Percentiles rank a stretch among this genome's conserved stretches.
Conservation (phyloP, 108 stramenopile genomes). For the Mayamaea pseudoterrestris region DNA sequence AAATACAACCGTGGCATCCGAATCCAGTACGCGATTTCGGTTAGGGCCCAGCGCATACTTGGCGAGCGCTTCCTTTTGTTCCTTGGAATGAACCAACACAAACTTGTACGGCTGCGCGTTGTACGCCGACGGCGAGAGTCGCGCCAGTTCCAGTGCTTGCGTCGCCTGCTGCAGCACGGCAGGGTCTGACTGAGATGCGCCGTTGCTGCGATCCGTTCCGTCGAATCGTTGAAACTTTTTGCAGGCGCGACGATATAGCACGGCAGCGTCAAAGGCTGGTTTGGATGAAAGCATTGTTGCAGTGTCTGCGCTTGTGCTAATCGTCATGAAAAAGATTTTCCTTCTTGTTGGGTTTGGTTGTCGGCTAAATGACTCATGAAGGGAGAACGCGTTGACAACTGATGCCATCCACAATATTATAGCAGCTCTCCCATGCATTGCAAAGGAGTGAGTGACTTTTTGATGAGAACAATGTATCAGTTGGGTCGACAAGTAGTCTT, state of each 20-base stretch:
- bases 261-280: conserved; percentile 6
- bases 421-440: too few species aligned
- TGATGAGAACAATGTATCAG: too few species aligned
- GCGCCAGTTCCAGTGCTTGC: conserved; percentile 34
- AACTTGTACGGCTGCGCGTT: conserved; percentile 86
- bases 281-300: too few species aligned
- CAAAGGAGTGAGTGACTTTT: too few species aligned
- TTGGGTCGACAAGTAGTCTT: too few species aligned
- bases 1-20: conserved; percentile 85
- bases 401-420: too few species aligned
- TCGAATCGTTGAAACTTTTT: conserved; percentile 25
- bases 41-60: conserved; percentile 71
- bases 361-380: too few species aligned
- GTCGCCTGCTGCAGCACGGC: conserved; percentile 26
- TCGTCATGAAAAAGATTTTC: too few species aligned
- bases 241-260: conserved; percentile 20
- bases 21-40: conserved; percentile 77
- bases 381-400: too few species aligned
- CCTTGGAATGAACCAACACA: conserved; percentile 44
- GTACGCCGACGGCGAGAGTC: conserved; percentile 73
- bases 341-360: too few species aligned
- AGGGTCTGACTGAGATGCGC: conserved; percentile 37
- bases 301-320: too few species aligned
- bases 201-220: conserved; percentile 4
- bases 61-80: conserved; percentile 43